phyloP scores from a whole-genome alignment of 2,329 filamentous ascomycete genomes.

The Eurotiales sp. region DNA sequence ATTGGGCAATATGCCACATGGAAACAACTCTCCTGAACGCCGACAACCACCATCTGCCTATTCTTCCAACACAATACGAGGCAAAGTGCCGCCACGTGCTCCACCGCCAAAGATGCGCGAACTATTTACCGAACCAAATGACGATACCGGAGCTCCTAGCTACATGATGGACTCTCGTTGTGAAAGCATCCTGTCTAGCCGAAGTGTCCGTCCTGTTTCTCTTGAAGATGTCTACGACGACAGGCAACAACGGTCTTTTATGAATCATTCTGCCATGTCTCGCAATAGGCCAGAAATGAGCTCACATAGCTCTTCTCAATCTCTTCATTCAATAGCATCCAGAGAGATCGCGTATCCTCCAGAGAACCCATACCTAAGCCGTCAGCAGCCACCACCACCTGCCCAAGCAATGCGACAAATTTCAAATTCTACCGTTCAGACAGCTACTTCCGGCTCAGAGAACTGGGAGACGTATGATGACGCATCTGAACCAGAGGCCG shows the following conservation, averaged over 20 bases:
- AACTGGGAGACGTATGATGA: conserved; percentile 98
- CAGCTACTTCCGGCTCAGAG: conserved; percentile 75
- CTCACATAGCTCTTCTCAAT: conserved; percentile 41
- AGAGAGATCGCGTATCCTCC: conserved; percentile 32
- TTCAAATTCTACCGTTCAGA: conserved; percentile 62
- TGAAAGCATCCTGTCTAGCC: conserved; percentile 46
- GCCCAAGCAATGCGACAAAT: conserved; percentile 58
- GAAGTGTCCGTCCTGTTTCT: conserved; percentile 55
- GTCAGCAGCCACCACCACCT: conserved; percentile 22
- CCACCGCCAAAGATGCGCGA: conserved; percentile 90
- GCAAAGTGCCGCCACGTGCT: conserved; percentile 48
- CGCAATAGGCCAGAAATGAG: conserved; percentile 32
- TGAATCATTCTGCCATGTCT: conserved; percentile 41
- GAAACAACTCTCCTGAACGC: conserved; percentile 77
- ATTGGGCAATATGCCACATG: conserved; percentile 44
- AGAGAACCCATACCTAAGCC: conserved; percentile 32
- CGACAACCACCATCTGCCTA: conserved; percentile 43
- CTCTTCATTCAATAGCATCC: conserved; percentile 37
- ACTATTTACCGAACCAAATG: conserved; percentile 56
- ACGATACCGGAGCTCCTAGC: conserved; percentile 24
- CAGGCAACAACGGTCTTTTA: conserved; percentile 44
- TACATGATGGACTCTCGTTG: conserved; percentile 44
- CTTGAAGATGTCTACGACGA: conserved; percentile 89
- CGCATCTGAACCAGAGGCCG: conserved; percentile 68
- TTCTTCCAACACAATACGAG: conserved; percentile 41